These are phyloP conservation scores for Polygonum aviculare DNA, from an alignment of 148 eudicot species.

Conservation along the genomic window DNA sequence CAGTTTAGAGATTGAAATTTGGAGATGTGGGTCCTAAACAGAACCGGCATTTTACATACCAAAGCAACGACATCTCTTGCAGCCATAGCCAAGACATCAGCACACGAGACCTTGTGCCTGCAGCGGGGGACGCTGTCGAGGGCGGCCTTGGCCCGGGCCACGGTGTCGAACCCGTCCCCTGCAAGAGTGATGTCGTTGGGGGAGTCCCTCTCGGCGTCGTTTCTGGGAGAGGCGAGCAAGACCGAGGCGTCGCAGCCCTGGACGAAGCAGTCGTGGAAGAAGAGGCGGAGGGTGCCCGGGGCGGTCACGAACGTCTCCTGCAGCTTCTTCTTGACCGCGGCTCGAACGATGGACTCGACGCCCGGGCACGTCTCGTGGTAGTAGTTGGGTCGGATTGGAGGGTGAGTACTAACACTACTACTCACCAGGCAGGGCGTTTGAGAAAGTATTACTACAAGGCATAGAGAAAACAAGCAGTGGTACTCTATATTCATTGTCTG, in stretches of 20 bases:
- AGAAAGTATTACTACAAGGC: neutral
- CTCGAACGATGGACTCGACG: constrained; percentile 7
- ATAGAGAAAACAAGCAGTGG: neutral
- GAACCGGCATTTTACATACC: constrained; percentile 25
- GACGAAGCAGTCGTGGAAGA: constrained; percentile 64
- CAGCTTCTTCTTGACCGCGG: constrained; percentile 8
- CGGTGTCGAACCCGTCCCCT: constrained; percentile 81
- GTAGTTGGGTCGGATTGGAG: neutral
- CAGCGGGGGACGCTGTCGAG: constrained; percentile 52
- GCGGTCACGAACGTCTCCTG: constrained; percentile 12
- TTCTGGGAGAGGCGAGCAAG: constrained; percentile 32
- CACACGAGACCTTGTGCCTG: constrained; percentile 66
- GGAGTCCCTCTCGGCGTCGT: constrained; percentile 59
- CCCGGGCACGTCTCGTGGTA: constrained; percentile 6
- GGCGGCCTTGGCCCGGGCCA: constrained; percentile 60
- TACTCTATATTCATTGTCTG: neutral
- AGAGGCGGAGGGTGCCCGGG: constrained; percentile 9
- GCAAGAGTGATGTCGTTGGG: constrained; percentile 58
- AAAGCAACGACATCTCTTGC: constrained; percentile 57
- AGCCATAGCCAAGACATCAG: constrained; percentile 80
- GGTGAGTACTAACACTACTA: neutral
- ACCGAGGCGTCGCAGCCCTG: constrained; percentile 58
- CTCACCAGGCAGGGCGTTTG: neutral
- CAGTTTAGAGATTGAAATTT: neutral
- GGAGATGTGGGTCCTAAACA: neutral